Evolutionary conservation across 148 eudicot genomes (phyloP).

Genomic region (Rhododendron henanense): DNA sequence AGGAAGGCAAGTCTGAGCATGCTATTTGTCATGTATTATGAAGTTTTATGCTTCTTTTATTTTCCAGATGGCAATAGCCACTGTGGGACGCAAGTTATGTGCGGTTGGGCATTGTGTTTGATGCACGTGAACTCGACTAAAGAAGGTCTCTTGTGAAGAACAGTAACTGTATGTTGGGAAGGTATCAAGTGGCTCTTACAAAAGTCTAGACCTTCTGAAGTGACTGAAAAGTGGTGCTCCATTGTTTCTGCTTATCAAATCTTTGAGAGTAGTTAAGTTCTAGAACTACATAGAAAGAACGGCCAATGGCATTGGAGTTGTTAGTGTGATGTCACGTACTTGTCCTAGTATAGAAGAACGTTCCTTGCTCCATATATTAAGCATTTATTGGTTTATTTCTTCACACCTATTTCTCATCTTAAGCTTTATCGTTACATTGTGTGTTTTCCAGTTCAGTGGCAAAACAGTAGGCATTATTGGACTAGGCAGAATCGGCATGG

Average conservation of each 20-base stretch:
- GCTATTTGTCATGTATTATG: background rate
- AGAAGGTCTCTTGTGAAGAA: background rate
- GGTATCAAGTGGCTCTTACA: background rate
- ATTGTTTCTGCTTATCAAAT: background rate
- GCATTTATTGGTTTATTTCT: background rate
- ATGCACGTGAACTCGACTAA: background rate
- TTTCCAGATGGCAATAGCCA: background rate
- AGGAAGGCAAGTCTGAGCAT: background rate
- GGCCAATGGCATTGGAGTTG: background rate
- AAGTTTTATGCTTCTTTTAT: background rate
- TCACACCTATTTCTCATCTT: background rate
- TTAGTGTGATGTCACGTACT: background rate
- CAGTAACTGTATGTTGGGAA: background rate
- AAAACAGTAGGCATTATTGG: constrained; percentile 89
- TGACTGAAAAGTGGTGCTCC: background rate
- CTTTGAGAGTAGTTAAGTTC: background rate
- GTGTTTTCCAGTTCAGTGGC: constrained; percentile 60
- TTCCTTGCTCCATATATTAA: background rate
- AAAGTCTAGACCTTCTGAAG: background rate
- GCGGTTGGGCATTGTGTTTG: background rate
- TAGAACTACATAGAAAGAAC: background rate
- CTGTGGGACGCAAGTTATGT: background rate
- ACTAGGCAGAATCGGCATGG: constrained; percentile 71
- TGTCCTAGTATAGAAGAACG: background rate
- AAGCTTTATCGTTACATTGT: background rate